phyloP scores from a whole-genome alignment of 345 rosid species.

The Microcos paniculata region DNA sequence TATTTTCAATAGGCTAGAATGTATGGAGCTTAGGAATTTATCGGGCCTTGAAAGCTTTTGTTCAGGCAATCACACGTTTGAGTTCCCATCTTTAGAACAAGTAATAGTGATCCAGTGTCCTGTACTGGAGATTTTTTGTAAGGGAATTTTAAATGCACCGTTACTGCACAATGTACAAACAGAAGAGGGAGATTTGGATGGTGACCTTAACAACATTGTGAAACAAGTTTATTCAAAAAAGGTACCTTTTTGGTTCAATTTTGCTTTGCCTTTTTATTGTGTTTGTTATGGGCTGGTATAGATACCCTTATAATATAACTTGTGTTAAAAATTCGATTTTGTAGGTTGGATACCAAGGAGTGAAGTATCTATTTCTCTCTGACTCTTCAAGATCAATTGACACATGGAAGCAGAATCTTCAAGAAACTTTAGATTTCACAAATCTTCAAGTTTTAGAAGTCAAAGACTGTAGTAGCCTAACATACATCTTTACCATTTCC shows the following conservation, averaged over 20 bases:
- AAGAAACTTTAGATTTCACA: too few species aligned
- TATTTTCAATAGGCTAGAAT: conserved; percentile 1
- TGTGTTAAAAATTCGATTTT: not conserved
- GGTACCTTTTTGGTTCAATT: not conserved
- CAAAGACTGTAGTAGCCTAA: too few species aligned
- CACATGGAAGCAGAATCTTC: too few species aligned
- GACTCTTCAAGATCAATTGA: too few species aligned
- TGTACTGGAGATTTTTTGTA: not conserved
- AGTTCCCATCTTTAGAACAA: not conserved
- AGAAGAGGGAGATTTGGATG: too few species aligned
- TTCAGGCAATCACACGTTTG: not conserved
- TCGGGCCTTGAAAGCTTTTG: not conserved
- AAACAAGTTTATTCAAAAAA: not conserved
- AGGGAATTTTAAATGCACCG: not conserved
- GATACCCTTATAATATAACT: not conserved
- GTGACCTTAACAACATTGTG: not conserved
- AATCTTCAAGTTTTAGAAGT: too few species aligned
- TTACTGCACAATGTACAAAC: not conserved
- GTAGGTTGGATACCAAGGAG: too few species aligned
- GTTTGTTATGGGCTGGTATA: too few species aligned
- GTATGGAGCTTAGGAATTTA: not conserved
- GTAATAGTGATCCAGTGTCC: not conserved
- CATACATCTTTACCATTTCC: too few species aligned
- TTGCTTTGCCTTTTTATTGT: too few species aligned
- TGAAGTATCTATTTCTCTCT: too few species aligned